Evolutionary conservation across 2,329 filamentous ascomycete genomes (phyloP), one percentile per base, ranked within the genome.

Genomic region (Gliomastix tumulicola): DNA sequence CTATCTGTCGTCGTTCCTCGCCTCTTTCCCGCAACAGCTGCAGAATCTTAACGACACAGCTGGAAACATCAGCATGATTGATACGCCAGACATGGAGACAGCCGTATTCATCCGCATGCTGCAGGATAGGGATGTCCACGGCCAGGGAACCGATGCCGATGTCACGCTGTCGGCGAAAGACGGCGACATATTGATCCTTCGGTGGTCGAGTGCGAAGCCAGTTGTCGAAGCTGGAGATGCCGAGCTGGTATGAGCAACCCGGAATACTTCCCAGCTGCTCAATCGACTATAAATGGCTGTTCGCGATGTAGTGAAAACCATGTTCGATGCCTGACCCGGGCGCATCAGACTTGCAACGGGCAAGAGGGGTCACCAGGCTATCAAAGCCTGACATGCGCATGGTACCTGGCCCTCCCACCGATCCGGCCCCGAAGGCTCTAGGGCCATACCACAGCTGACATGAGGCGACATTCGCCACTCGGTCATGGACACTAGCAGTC

Each of bases 31-130:
- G 1, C 64, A 76, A 12, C 70, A 77, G 32, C 60, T 98, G 49
- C 84, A 90, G 57, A 81, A 88, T 47, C 66, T 98, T 37, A 94
- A 97, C 61, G 92, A 98, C 63, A 86, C 84, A 12, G 81, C 84
- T 0, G 90, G 88, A 21, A 89, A 89, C 9, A 82, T 90, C 39
- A 88, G 77, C 63, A 98, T 98, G 92, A 78, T 97, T 21, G 88
- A 95, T 53, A 70, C 76, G 3, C 92, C 92, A 0, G 92, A 97
- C 55, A 63, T 79, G 33, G 84, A 92, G 42, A 71, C 76, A 3
- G 88, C 88, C 7, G 89, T 97, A 3, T 96, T 98, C 59, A 79
- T 88, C 28, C 71, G 90, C 42, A 71, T 85, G 34, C 60, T 89
- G 36, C 70, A 68, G 37, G 77, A 84, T 50, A 65, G 68, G 4